Evolutionary conservation across 2,329 filamentous ascomycete genomes (phyloP).

Genomic region (Botrytis medusae): DNA sequence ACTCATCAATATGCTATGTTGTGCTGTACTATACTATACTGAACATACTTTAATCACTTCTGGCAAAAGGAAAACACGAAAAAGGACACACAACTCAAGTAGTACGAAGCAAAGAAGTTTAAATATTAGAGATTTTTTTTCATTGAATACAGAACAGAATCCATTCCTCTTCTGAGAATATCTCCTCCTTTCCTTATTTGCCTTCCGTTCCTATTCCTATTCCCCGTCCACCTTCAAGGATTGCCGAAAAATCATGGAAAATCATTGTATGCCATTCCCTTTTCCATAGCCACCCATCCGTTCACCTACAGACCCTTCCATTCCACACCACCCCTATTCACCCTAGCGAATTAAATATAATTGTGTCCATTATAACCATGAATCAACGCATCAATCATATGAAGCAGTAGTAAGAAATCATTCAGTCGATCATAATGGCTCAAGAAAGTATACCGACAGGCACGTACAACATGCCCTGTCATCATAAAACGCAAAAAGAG

Average conservation of each 20-base stretch:
- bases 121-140: slow-evolving; percentile 6
- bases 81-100: neutral
- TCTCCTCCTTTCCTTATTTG: neutral
- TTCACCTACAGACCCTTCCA: neutral
- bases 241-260: slow-evolving; percentile 3
- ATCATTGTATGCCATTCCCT: slow-evolving; percentile 17
- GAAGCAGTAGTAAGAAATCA: slow-evolving; percentile 1
- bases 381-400: slow-evolving; percentile 8
- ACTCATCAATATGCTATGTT: neutral
- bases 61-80: neutral
- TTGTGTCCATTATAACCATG: slow-evolving; percentile 18
- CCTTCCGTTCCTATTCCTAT: neutral
- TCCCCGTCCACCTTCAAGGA: neutral
- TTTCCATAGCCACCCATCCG: slow-evolving; percentile 10
- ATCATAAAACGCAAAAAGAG: slow-evolving; percentile 8
- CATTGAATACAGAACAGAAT: neutral
- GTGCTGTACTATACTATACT: neutral
- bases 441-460: slow-evolving; percentile 17
- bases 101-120: neutral
- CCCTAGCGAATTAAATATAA: slow-evolving; percentile 18
- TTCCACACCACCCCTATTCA: neutral
- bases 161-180: neutral
- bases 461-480: slow-evolving; percentile 9
- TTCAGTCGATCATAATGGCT: slow-evolving; percentile 6
- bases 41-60: neutral